Base-by-base conservation (phyloP, 1,139 yeast genomes). In the Nematodospora anomalae region DNA sequence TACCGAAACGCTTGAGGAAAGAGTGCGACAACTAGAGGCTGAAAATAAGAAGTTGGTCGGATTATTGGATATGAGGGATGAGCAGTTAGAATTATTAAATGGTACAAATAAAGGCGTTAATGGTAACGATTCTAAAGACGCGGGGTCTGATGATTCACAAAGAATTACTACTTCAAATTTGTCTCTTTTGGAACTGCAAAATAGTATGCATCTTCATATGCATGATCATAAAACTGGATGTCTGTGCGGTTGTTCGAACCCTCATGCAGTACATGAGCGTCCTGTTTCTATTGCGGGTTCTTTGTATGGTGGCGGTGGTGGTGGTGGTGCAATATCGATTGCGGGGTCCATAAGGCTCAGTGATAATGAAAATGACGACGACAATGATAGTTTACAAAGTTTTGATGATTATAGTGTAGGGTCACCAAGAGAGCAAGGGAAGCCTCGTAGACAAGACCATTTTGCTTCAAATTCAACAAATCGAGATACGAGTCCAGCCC, bases 1-100 rank as follows among this genome's bases (percentile, higher is more conserved):
- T 50, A 84, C 94, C 0, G 87, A 82, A 55, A 79, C 79, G 50
- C 60, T 84, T 43, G 94, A 84, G 52, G 71, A 68, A 37, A 79
- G 76, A 50, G 65, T 84, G 27, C 71, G 76, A 30, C 71, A 71
- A 18, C 58, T 83, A 37, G 89, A 83, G 51, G 75, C 69, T 1
- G 76, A 70, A 40, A 71, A 70, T 50, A 65, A 58, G 35, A 59
- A 69, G 42, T 50, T 71, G 18, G 60, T 67, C 16, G 78, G 79
- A 4, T 54, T 80, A 26, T 62, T 80, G 32, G 83, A 80, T 45
- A 59, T 78, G 42, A 65, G 80, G 45, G 86, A 80, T 51, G 85
- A 80, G 47, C 85, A 78, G 51, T 60, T 80, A 30, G 68, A 54
- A 28, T 45, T 50, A 32, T 44, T 56, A 25, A 57, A 54, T 25